Base-by-base conservation (phyloP, 2,329 filamentous ascomycete genomes). In the Fusarium foetens region DNA sequence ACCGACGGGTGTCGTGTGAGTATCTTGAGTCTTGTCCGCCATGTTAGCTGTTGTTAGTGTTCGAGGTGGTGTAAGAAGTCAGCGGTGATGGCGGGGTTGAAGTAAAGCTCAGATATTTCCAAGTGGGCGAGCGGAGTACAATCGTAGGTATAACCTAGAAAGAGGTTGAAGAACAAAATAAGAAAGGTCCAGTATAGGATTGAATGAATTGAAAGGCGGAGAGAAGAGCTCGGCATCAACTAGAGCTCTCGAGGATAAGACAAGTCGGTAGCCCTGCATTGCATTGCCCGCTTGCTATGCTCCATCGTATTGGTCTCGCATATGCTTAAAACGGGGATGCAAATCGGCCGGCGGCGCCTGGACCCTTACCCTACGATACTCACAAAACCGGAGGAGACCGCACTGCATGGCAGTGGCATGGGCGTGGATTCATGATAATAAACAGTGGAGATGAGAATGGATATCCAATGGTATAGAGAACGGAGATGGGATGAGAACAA, bases 1-100 rank as follows among this genome's bases (percentile, higher is more conserved):
- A 2, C 95, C 95, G 67, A 97, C 90, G 72, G 88, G 90, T 81
- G 94, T 87, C 46, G 88, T 80, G 85, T 76, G 79, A 61, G 76
- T 70, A 29, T 71, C 72, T 70, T 70, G 66, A 21, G 68, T 62
- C 33, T 76, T 71, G 52, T 79, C 73, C 46, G 77, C 64, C 78
- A 79, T 79, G 62, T 62, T 74, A 68, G 72, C 52, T 65, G 61
- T 66, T 70, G 61, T 41, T 42, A 52, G 54, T 60, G 35, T 59
- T 67, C 58, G 51, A 25, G 27, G 43, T 41, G 25, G 57, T 61
- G 53, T 55, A 58, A 57, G 61, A 49, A 65, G 59, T 58, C 51
- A 49, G 60, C 35, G 33, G 57, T 63, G 59, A 63, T 69, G 48
- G 71, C 48, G 64, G 57, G 60, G 58, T 53, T 54, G 35, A 49